These are phyloP conservation scores for Dioscorea cayenensis DNA, from an alignment of 116 monocot species.

Conservation along the genomic window DNA sequence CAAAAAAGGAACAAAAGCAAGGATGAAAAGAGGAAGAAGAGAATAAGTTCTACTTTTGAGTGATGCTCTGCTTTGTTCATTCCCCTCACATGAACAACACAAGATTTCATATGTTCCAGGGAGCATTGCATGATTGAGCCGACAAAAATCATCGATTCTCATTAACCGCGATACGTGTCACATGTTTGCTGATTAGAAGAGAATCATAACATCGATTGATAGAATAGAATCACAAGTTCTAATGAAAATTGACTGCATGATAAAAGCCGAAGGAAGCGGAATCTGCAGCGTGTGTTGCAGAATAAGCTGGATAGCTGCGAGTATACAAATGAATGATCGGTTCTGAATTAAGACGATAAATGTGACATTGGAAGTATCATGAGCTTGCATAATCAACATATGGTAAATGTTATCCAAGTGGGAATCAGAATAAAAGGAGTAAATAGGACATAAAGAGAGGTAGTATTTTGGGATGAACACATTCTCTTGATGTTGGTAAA, in stretches of 20 bases:
- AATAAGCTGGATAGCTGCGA: not conserved
- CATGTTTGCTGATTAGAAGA: not conserved
- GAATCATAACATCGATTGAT: not conserved
- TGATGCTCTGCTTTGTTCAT: conserved; percentile 1
- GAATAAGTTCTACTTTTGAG: not conserved
- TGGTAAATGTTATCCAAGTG: too few relatives aligned
- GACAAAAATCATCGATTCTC: not conserved
- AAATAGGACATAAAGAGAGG: not conserved
- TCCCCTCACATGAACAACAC: not conserved
- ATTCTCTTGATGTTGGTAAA: not conserved
- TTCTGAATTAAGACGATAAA: too few relatives aligned
- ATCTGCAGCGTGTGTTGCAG: not conserved
- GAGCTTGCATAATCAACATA: too few relatives aligned
- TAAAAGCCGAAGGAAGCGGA: not conserved
- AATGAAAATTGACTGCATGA: not conserved
- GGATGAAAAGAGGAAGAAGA: not conserved
- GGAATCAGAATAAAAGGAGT: not conserved
- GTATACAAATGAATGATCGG: too few relatives aligned
- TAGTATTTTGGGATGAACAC: not conserved
- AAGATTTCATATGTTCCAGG: not conserved
- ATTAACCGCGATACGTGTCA: not conserved
- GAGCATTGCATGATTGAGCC: not conserved
- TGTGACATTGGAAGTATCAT: too few relatives aligned
- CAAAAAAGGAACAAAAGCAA: not conserved
- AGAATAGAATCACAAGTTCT: not conserved